These are phyloP conservation scores for Peniophora sp. DNA, from an alignment of 1,284 basidiomycete species.

Conservation along the genomic window DNA sequence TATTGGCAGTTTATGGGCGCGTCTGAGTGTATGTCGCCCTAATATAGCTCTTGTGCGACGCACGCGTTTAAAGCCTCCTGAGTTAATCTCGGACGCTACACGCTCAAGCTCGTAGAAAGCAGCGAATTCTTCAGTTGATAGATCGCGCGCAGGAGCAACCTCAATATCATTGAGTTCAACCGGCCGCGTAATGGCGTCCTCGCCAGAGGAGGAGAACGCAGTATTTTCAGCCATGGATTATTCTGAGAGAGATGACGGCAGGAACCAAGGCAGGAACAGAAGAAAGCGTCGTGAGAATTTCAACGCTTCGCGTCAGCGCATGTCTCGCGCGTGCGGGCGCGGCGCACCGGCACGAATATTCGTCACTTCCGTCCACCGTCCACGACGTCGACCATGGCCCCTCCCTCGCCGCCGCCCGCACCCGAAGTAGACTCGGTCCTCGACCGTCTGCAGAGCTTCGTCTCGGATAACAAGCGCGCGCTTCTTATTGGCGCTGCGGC, in stretches of 20 bases:
- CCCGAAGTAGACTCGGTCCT: slow-evolving; percentile 31
- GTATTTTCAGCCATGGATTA: slow-evolving; percentile 19
- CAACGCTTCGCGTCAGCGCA: too few species aligned
- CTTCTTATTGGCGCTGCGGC: slow-evolving; percentile 64
- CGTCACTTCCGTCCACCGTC: too few species aligned
- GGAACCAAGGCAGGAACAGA: slow-evolving; percentile 1
- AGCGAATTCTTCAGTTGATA: slow-evolving; percentile 32
- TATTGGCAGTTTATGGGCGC: slow-evolving; percentile 19
- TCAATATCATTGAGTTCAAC: slow-evolving; percentile 36
- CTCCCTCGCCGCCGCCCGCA: slow-evolving; percentile 16
- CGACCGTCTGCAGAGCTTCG: slow-evolving; percentile 63
- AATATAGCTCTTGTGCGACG: slow-evolving; percentile 11
- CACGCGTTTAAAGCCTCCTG: slow-evolving; percentile 54
- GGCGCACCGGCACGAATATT: too few species aligned
- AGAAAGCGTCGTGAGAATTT: too few species aligned
- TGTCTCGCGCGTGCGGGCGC: too few species aligned
- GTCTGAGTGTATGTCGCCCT: not conserved
- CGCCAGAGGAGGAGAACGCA: slow-evolving; percentile 50
- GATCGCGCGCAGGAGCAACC: slow-evolving; percentile 21
- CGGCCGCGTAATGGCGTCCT: slow-evolving; percentile 48
- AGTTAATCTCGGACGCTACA: slow-evolving; percentile 43
- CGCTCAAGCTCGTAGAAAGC: slow-evolving; percentile 58
- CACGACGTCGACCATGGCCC: not conserved
- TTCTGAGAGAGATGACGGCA: not conserved
- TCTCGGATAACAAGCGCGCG: slow-evolving; percentile 68